These are phyloP conservation scores for Gryganskiella cystojenkinii DNA, from an alignment of 192 early-diverging fungal genomes.

Conservation along the genomic window DNA sequence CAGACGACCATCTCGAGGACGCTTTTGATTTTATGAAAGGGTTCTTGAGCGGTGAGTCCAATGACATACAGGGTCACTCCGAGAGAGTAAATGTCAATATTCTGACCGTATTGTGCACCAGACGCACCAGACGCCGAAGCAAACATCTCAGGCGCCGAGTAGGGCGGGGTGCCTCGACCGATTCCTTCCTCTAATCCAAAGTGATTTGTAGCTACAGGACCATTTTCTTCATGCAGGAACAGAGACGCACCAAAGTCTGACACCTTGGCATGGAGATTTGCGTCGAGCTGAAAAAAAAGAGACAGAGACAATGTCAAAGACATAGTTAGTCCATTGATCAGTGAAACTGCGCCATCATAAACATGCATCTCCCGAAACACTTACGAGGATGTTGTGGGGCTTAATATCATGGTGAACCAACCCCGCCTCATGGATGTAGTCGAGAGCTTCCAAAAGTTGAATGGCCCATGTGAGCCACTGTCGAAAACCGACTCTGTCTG, in stretches of 20 bases:
- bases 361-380: not conserved
- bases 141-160: constrained; percentile 67
- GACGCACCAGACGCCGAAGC: constrained; percentile 29
- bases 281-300: constrained; percentile 52
- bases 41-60: constrained; percentile 66
- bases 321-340: not conserved
- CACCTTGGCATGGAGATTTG: constrained; percentile 18
- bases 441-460: constrained; percentile 64
- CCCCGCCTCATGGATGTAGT: constrained; percentile 59
- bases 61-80: constrained; percentile 69
- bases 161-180: constrained; percentile 60
- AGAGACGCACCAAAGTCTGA: constrained; percentile 54
- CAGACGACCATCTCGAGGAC: constrained; percentile 70
- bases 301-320: constrained; percentile 37
- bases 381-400: constrained; percentile 67
- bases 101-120: constrained; percentile 13
- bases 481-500: constrained; percentile 35
- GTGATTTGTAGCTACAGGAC: not conserved
- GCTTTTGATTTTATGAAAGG: constrained; percentile 65
- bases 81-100: constrained; percentile 62
- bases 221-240: constrained; percentile 9
- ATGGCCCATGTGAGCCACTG: constrained; percentile 65
- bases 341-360: not conserved
- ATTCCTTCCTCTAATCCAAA: constrained; percentile 23
- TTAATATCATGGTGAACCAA: constrained; percentile 71